Evolutionary conservation across 257 asterid species (phyloP).

Genomic region (Avicennia marina): DNA sequence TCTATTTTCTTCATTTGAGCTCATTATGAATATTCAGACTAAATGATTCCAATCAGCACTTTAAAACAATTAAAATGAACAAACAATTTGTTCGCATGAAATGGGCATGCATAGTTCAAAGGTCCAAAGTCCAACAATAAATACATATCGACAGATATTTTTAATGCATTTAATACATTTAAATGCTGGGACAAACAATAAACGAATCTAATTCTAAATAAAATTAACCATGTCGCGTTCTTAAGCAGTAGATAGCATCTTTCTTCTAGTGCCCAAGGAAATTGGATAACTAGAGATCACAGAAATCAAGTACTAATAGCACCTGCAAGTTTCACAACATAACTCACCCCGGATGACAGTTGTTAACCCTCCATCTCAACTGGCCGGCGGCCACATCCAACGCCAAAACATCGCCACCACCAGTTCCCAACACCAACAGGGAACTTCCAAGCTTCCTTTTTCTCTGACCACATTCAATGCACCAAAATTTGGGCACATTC

Average conservation of each 20-base stretch:
- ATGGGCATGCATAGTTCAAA: too few relatives aligned
- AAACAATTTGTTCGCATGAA: too few relatives aligned
- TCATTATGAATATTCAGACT: too few relatives aligned
- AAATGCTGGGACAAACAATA: too few relatives aligned
- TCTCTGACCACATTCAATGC: conserved; percentile 36
- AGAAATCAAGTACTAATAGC: conserved; percentile 4
- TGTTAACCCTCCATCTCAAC: conserved; percentile 77
- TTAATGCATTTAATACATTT: too few relatives aligned
- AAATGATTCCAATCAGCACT: too few relatives aligned
- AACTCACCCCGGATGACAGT: conserved; percentile 93
- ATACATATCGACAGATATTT: too few relatives aligned
- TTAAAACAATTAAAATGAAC: too few relatives aligned
- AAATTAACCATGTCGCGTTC: too few relatives aligned
- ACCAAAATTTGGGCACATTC: not conserved
- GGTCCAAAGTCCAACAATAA: too few relatives aligned
- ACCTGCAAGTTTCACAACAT: not conserved
- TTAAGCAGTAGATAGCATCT: too few relatives aligned
- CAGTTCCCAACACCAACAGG: conserved; percentile 78
- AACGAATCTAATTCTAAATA: too few relatives aligned
- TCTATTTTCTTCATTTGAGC: not conserved
- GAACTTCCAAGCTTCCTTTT: conserved; percentile 86
- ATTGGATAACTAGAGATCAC: not conserved
- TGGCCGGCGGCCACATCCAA: conserved; percentile 86
- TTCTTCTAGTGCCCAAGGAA: not conserved
- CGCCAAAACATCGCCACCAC: conserved; percentile 88